phyloP scores from a whole-genome alignment of 2,329 filamentous ascomycete species.

The Ascochyta viciae-villosae region DNA sequence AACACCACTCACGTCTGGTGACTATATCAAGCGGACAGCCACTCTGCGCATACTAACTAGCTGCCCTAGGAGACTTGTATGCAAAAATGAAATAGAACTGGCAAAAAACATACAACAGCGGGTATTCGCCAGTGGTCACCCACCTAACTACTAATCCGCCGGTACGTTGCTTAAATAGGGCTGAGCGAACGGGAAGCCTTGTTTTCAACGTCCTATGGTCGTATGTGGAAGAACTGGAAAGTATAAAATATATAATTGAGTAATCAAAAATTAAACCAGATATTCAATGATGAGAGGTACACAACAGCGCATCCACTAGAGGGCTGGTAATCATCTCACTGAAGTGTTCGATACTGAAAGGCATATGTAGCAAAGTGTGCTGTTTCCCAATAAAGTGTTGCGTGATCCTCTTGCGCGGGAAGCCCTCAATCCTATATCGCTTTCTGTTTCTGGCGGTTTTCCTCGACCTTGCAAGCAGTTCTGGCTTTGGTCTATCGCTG shows the following conservation, averaged over 20 bases:
- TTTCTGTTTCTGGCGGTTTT: neutral
- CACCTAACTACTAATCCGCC: too few relatives aligned
- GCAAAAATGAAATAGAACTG: too few relatives aligned
- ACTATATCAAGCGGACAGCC: neutral
- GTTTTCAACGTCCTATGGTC: too few relatives aligned
- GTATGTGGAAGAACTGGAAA: too few relatives aligned
- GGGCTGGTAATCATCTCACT: neutral
- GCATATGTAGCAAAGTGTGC: neutral
- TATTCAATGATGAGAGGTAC: neutral
- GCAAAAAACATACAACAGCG: too few relatives aligned
- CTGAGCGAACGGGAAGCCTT: too few relatives aligned
- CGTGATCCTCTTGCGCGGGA: neutral
- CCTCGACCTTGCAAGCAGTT: neutral
- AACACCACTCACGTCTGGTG: neutral
- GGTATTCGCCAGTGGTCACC: too few relatives aligned
- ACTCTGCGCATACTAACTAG: too few relatives aligned
- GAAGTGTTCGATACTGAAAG: neutral
- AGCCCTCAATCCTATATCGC: neutral
- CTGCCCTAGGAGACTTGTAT: too few relatives aligned
- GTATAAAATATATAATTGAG: too few relatives aligned
- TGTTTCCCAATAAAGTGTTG: neutral
- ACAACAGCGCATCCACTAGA: neutral
- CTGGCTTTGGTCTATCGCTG: neutral
- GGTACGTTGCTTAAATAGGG: too few relatives aligned
- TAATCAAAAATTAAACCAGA: too few relatives aligned